These are phyloP conservation scores for Saccharum hybrid DNA, from an alignment of 202 grass and related monocot species.

Conservation along the genomic window DNA sequence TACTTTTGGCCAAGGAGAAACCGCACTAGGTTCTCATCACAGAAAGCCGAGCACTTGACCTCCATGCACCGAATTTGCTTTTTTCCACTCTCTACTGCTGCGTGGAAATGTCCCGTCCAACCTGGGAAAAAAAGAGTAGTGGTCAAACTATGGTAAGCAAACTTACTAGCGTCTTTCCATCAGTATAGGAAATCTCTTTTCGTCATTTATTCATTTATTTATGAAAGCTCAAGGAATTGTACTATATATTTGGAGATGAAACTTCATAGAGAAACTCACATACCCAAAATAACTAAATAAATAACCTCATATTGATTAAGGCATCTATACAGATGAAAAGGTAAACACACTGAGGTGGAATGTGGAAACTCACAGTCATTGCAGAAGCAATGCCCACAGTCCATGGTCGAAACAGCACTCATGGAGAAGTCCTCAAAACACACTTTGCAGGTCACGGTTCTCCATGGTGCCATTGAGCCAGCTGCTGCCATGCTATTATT, in stretches of 20 bases:
- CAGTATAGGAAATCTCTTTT: neutral
- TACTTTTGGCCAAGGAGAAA: slow-evolving; percentile 51
- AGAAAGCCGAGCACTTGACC: slow-evolving; percentile 62
- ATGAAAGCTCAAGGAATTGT: slow-evolving; percentile 12
- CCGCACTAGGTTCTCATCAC: slow-evolving; percentile 59
- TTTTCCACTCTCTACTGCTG: slow-evolving; percentile 54
- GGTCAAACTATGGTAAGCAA: slow-evolving; percentile 14
- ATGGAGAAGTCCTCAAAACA: slow-evolving; percentile 64
- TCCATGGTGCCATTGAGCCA: neutral
- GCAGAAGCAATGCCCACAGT: slow-evolving; percentile 87
- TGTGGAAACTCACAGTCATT: slow-evolving; percentile 62
- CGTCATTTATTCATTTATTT: neutral
- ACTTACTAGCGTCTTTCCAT: neutral
- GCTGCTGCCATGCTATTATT: slow-evolving; percentile 27
- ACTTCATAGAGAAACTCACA: slow-evolving; percentile 20
- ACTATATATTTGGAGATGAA: neutral
- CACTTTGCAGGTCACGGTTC: slow-evolving; percentile 55
- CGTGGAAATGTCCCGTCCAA: slow-evolving; percentile 76
- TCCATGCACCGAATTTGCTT: slow-evolving; percentile 78
- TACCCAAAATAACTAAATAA: neutral
- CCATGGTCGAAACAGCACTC: slow-evolving; percentile 56
- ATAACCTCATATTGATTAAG: slow-evolving; percentile 4
- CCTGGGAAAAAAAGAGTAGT: slow-evolving; percentile 46
- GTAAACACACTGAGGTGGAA: slow-evolving; percentile 24
- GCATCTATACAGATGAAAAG: slow-evolving; percentile 27